A percentile compares a stretch with the other conserved stretches of the same genome.
Evolutionary conservation across 2,329 filamentous ascomycete genomes (phyloP).

Genomic region (Claviceps pazoutovae): DNA sequence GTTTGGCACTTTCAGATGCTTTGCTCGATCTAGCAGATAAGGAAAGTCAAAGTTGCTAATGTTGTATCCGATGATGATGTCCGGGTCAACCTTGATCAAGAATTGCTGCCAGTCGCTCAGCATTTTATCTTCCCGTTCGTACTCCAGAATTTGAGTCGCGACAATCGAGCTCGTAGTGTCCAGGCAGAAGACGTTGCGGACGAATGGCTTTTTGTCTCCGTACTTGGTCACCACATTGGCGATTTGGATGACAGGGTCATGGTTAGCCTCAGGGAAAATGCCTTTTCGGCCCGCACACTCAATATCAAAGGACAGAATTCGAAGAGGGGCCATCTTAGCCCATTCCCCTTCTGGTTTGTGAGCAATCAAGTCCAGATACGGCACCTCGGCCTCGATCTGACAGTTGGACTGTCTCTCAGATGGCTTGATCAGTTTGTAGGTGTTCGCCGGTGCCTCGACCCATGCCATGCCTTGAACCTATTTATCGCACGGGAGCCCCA

Average conservation of each 20-base stretch:
- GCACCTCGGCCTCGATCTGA: constrained; percentile 83
- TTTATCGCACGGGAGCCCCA: neutral
- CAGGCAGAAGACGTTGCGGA: constrained; percentile 91
- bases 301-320: constrained; percentile 93
- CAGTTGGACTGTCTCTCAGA: constrained; percentile 70
- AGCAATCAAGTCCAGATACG: constrained; percentile 70
- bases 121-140: constrained; percentile 72
- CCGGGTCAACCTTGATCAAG: constrained; percentile 76
- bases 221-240: constrained; percentile 91
- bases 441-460: constrained; percentile 69
- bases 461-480: constrained; percentile 91
- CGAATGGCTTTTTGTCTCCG: constrained; percentile 88
- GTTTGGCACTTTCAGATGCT: constrained; percentile 60
- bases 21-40: constrained; percentile 80
- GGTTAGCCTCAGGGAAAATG: constrained; percentile 83
- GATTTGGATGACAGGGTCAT: constrained; percentile 95
- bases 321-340: constrained; percentile 92
- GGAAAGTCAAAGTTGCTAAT: constrained; percentile 98
- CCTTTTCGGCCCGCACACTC: constrained; percentile 96
- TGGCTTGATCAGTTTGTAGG: constrained; percentile 56
- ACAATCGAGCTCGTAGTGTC: constrained; percentile 88
- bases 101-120: constrained; percentile 88
- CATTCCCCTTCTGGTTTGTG: constrained; percentile 86
- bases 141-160: constrained; percentile 83
- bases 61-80: constrained; percentile 98